Percentiles rank a stretch among this genome's conserved stretches.
phyloP scores from a whole-genome alignment of 2,329 filamentous ascomycete species.

The Sphaerulina vaccinii region DNA sequence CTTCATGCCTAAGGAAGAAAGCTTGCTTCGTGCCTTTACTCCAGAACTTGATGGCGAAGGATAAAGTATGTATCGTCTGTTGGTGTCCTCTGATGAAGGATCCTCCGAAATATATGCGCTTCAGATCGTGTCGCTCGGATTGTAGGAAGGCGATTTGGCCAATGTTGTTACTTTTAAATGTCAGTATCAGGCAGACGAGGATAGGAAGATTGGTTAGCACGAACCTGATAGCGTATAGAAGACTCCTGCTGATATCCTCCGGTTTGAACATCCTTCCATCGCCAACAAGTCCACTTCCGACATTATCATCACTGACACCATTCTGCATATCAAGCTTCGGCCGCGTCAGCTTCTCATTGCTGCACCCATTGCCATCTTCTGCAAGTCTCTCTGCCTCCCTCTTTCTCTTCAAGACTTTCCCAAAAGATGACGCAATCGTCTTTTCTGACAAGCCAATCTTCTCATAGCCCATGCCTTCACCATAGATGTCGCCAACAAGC shows the following conservation, averaged over 20 bases:
- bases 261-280: constrained; percentile 63
- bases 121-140: constrained; percentile 86
- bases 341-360: constrained; percentile 50
- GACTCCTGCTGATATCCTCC: constrained; percentile 83
- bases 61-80: constrained; percentile 96
- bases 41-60: constrained; percentile 98
- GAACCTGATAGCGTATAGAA: constrained; percentile 83
- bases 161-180: constrained; percentile 76
- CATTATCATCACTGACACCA: constrained; percentile 34
- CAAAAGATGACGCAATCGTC: constrained; percentile 93
- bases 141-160: constrained; percentile 98
- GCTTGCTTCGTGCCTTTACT: constrained; percentile 90
- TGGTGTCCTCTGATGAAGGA: constrained; percentile 94
- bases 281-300: constrained; percentile 35
- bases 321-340: constrained; percentile 28
- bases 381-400: constrained; percentile 75
- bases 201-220: constrained; percentile 8
- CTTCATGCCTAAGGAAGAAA: constrained; percentile 93
- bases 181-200: constrained; percentile 30
- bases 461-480: constrained; percentile 90
- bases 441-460: constrained; percentile 96
- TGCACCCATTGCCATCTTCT: constrained; percentile 65
- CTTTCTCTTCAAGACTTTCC: constrained; percentile 94
- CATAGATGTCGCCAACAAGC: constrained; percentile 97
- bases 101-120: constrained; percentile 95